These are phyloP conservation scores for Alternaria tenuissima DNA, from an alignment of 2,329 filamentous ascomycete genomes.

Conservation along the genomic window DNA sequence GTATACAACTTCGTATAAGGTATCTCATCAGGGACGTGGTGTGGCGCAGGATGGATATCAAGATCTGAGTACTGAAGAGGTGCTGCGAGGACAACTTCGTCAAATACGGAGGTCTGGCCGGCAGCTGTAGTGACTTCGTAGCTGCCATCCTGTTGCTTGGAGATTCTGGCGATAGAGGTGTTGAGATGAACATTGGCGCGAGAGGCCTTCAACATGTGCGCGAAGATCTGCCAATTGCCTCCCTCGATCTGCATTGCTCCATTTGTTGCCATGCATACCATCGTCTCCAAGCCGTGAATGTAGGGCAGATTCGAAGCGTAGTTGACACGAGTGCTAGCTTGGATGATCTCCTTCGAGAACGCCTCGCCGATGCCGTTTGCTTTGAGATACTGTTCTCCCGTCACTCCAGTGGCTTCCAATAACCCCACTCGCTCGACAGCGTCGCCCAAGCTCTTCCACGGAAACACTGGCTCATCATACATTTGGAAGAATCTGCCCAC, in stretches of 20 bases:
- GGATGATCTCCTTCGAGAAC: slow-evolving; percentile 83
- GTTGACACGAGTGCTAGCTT: slow-evolving; percentile 89
- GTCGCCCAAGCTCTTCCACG: slow-evolving; percentile 78
- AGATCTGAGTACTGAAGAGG: slow-evolving; percentile 85
- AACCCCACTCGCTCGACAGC: slow-evolving; percentile 74
- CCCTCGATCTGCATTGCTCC: slow-evolving; percentile 80
- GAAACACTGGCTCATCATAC: slow-evolving; percentile 84
- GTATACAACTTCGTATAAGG: slow-evolving; percentile 89
- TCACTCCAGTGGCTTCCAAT: slow-evolving; percentile 69
- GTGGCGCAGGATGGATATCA: slow-evolving; percentile 54
- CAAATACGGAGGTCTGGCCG: slow-evolving; percentile 61
- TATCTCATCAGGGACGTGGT: slow-evolving; percentile 73
- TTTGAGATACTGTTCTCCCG: slow-evolving; percentile 76
- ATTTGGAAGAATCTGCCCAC: slow-evolving; percentile 78
- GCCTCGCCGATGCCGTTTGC: slow-evolving; percentile 70
- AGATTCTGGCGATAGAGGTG: slow-evolving; percentile 71
- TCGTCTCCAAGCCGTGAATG: slow-evolving; percentile 88
- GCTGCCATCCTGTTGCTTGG: slow-evolving; percentile 44
- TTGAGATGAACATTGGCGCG: slow-evolving; percentile 69
- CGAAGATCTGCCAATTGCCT: slow-evolving; percentile 95
- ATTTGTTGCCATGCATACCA: slow-evolving; percentile 91
- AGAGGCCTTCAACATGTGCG: slow-evolving; percentile 75
- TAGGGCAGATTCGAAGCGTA: slow-evolving; percentile 88
- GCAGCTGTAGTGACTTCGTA: slow-evolving; percentile 55
- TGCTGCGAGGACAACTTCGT: slow-evolving; percentile 82